Conservation (phyloP, 441 rosid genomes). For the Adansonia grandidieri region DNA sequence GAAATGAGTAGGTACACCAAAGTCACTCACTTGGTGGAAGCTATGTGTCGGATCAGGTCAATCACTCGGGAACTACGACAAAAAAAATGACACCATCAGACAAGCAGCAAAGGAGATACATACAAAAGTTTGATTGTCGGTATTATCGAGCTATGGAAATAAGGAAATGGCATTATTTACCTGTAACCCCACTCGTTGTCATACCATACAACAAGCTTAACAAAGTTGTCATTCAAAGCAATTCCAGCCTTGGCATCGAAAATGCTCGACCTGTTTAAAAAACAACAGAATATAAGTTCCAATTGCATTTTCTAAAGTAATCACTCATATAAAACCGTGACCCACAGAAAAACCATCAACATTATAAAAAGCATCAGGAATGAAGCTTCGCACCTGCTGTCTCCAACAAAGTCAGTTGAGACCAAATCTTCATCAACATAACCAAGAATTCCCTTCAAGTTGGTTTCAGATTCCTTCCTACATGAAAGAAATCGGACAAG, state of each 20-base stretch:
- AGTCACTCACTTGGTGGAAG: constrained; percentile 32
- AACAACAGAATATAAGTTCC: neutral
- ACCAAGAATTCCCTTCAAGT: constrained; percentile 69
- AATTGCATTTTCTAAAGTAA: neutral
- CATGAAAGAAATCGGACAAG: neutral
- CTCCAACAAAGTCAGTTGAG: constrained; percentile 60
- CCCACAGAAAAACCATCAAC: neutral
- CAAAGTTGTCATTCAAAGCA: constrained; percentile 55
- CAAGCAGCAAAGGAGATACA: neutral
- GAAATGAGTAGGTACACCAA: no score
- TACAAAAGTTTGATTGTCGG: neutral
- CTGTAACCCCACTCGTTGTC: constrained; percentile 77
- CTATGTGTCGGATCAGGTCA: constrained; percentile 57
- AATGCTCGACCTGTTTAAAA: constrained; percentile 60
- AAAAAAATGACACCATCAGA: neutral
- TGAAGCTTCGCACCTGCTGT: constrained; percentile 44
- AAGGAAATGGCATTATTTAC: constrained; percentile 35
- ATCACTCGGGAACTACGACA: constrained; percentile 48
- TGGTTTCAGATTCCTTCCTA: constrained; percentile 62
- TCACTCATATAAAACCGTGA: neutral
- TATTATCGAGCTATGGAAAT: neutral
- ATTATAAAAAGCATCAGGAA: neutral
- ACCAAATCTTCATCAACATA: constrained; percentile 68
- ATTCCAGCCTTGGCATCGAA: constrained; percentile 76
- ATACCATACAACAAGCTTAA: constrained; percentile 64